Evolutionary conservation across 2,329 filamentous ascomycete species (phyloP), one percentile per base, ranked within the genome.

Genomic region (Trichoderma aggressivum): DNA sequence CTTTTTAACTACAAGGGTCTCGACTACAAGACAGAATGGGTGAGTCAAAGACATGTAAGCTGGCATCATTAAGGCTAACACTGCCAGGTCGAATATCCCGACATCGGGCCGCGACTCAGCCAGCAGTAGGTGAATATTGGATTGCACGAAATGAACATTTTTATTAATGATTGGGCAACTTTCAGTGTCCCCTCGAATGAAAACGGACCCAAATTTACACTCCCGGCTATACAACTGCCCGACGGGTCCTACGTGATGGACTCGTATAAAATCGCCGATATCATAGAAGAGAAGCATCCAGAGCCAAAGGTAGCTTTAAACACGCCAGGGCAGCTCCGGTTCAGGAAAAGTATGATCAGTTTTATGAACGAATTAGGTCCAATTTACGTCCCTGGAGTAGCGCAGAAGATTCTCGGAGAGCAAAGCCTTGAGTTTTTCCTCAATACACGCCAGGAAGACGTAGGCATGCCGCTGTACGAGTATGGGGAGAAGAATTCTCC

Each of bases 11-110:
- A 59, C 18, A 67, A 67, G 26, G 53, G 53, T 3, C 64, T 67
- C 7, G 18, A 67, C 36, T 67, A 67, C 12, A 67, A 67, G 34
- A 67, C 64, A 24, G 64, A 67, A 67, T 67, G 64, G 64, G 64
- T 67, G 26, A 47, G 64, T 39, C 34, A 53, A 12, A 24, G 24
- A 12, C n/a, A 58, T 14, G 26, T 18, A 3, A 14, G 5, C 12
- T 18, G 4, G 1, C 16, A n/a, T 36, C 34, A 32, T 30, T 43
- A 4, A 43, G n/a, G 6, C 53, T 67, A 56, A 67, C 34, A 7
- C 3, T 43, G 34, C 7, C 34, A 67, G 64, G 53, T 59, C 18
- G 64, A 67, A 67, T 67, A 67, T 67, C 64, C 64, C 11, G 26
- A 67, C 8, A 67, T 67, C 24, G 14, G 21, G 26, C 36, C 34